These are phyloP conservation scores for Oropetium thomaeum DNA, from an alignment of 176 grass and related monocot species.

Conservation along the genomic window DNA sequence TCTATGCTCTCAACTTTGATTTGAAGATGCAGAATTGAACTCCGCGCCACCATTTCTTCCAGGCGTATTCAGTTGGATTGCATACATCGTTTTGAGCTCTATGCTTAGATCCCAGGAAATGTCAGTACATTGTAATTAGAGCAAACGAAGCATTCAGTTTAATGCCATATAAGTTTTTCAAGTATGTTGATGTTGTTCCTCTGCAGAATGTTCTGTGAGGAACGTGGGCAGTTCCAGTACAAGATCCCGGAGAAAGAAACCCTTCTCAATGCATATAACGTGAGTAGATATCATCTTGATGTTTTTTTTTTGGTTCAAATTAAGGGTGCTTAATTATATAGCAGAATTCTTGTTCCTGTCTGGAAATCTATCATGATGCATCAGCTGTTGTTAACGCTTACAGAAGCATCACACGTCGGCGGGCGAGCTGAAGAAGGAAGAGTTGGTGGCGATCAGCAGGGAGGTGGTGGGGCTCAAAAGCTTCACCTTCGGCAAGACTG, in stretches of 20 bases:
- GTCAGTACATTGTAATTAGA: background rate
- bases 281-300: conserved; percentile 24
- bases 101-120: background rate
- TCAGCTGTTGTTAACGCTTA: no score
- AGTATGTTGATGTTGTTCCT: background rate
- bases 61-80: background rate
- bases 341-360: no score
- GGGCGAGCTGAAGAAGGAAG: conserved; percentile 8
- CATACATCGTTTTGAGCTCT: background rate
- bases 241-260: conserved; percentile 18
- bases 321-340: no score
- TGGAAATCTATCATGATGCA: no score
- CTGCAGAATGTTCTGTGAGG: conserved; percentile 48
- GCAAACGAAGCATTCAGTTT: background rate
- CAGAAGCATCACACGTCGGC: conserved; percentile 24
- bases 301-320: no score
- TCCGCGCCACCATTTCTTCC: background rate
- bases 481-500: conserved; percentile 41
- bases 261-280: background rate
- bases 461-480: conserved; percentile 15
- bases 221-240: conserved; percentile 51
- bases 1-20: background rate
- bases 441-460: conserved; percentile 38
- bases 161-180: background rate
- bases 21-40: background rate